These are phyloP conservation scores for Tubosaeta sp. DNA, from an alignment of 768 basidiomycete species.

Conservation along the genomic window DNA sequence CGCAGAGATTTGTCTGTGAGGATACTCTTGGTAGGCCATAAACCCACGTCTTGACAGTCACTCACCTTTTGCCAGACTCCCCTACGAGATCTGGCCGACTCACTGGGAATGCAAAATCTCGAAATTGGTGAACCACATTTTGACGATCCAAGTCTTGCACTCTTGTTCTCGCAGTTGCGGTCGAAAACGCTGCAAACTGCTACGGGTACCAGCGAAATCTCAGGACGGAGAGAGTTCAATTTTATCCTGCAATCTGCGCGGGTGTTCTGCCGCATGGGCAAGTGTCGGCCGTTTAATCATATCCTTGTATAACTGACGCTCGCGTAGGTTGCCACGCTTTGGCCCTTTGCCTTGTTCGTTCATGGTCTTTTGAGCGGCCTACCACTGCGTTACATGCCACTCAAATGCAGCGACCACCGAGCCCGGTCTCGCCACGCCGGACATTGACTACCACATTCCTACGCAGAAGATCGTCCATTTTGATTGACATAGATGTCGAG, in stretches of 20 bases:
- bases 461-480: conserved; percentile 65
- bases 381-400: conserved; percentile 33
- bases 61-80: conserved; percentile 51
- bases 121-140: conserved; percentile 84
- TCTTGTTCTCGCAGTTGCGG: conserved; percentile 86
- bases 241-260: conserved; percentile 94
- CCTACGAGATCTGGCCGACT: conserved; percentile 63
- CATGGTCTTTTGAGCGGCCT: conserved; percentile 90
- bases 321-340: conserved; percentile 81
- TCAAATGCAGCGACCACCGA: conserved; percentile 30
- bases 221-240: conserved; percentile 84
- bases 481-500: conserved; percentile 86
- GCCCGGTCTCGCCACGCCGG: conserved; percentile 42
- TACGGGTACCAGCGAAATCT: conserved; percentile 88
- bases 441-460: conserved; percentile 47
- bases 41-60: background rate
- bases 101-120: conserved; percentile 47
- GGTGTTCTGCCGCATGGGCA: conserved; percentile 94
- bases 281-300: conserved; percentile 20
- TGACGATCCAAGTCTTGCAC: conserved; percentile 89
- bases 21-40: conserved; percentile 68
- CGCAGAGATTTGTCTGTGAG: conserved; percentile 86
- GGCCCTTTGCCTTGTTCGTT: conserved; percentile 84
- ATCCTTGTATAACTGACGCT: conserved; percentile 2
- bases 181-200: conserved; percentile 90